Evolutionary conservation across 345 rosid species (phyloP), one percentile per base, ranked within the genome.

Genomic region (Litchi chinensis): DNA sequence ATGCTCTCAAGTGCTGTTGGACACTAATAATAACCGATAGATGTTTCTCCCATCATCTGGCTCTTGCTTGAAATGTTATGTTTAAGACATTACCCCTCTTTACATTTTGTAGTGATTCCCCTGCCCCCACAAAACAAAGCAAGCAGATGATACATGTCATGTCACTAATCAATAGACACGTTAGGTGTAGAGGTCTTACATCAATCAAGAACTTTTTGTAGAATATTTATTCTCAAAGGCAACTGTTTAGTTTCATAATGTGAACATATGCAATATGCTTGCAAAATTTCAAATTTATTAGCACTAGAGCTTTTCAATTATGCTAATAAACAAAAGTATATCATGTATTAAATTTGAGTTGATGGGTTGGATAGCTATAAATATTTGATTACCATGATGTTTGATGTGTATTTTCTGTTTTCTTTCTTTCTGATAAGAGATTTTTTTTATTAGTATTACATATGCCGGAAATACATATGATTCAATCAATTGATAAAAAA

Each of bases 331-430:
- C 11, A 65, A 64, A 75, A 28, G 5, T 15, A 43, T 26, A 24
- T 43, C 26, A 5, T 43, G 52, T 10, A 4, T 40, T 22, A 19
- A 74, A 24, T 73, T 16, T 44, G 39, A 43, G 71, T 74, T 74
- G 18, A 41, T 44, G 70, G 21, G 40, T 24, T 75, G 22, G 62
- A 28, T 75, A 44, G 46, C 70, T 65, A 28, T 24, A 75, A 75
- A 22, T 26, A 62, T 12, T 9, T 9, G 77, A 10, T 2, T 32
- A 39, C 59, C 13, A 16, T 41, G 68, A 57, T 48, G 3, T 26
- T 26, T 75, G 77, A 18, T 48, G 44, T 64, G 18, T 16, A 57
- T 57, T 19, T 7, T n/a, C 57, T 57, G 37, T 32, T 46, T 46
- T 11, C 52, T 46, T 8, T 46, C 52, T 7, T 57, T n/a, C 10